Evolutionary conservation across 2,329 filamentous ascomycete species (phyloP).

Genomic region (Exophiala dermatitidis): DNA sequence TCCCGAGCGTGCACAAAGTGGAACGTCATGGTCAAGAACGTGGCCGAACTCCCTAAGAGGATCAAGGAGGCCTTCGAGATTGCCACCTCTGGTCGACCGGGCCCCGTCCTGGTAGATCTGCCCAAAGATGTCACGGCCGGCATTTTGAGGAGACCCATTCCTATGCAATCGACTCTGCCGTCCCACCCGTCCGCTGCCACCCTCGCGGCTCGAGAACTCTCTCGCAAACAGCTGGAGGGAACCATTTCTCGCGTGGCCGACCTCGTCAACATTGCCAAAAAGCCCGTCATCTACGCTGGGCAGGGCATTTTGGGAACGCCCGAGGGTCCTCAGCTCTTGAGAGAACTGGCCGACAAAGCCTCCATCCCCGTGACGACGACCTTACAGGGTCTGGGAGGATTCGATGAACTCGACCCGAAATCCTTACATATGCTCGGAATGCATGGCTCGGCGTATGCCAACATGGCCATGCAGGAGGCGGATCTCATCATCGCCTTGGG

Average conservation of each 20-base stretch:
- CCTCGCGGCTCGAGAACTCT: slow-evolving; percentile 67
- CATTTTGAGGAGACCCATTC: slow-evolving; percentile 75
- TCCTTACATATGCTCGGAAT: slow-evolving; percentile 97
- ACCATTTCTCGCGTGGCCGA: slow-evolving; percentile 71
- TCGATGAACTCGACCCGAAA: slow-evolving; percentile 88
- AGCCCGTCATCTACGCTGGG: slow-evolving; percentile 91
- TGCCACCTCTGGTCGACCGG: slow-evolving; percentile 85
- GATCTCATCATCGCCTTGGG: slow-evolving; percentile 94
- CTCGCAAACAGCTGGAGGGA: slow-evolving; percentile 61
- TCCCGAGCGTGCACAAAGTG: slow-evolving; percentile 94
- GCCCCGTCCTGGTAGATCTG: slow-evolving; percentile 89
- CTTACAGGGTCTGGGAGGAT: slow-evolving; percentile 84
- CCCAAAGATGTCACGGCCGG: slow-evolving; percentile 94
- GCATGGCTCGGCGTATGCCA: slow-evolving; percentile 95
- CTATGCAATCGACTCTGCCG: slow-evolving; percentile 65
- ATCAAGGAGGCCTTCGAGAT: slow-evolving; percentile 99
- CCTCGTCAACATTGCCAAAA: slow-evolving; percentile 81
- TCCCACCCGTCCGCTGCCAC: slow-evolving; percentile 79
- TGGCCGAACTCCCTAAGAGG: slow-evolving; percentile 82
- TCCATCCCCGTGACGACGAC: slow-evolving; percentile 94
- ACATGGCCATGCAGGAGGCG: slow-evolving; percentile 95
- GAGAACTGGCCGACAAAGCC: slow-evolving; percentile 80
- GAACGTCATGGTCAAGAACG: slow-evolving; percentile 97
- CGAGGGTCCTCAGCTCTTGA: slow-evolving; percentile 71
- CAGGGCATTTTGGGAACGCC: slow-evolving; percentile 77